Base-by-base conservation (phyloP, 2,329 filamentous ascomycete genomes). In the Xylaria sp. region DNA sequence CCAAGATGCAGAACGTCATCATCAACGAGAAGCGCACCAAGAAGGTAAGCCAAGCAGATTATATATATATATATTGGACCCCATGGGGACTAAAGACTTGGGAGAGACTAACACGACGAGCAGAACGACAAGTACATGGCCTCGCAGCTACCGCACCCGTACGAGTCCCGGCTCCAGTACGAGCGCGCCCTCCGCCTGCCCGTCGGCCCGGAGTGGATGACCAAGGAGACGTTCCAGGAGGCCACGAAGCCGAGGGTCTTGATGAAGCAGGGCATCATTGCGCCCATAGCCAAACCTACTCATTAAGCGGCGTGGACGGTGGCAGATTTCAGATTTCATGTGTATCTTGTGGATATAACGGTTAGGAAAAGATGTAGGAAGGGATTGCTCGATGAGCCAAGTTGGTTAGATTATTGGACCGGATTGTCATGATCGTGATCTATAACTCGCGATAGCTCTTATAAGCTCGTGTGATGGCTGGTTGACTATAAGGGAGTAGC, bases 161-260 rank as follows among this genome's bases (percentile, higher is more conserved):
- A 92, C 72, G 93, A 97, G 78, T 91, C 83, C 22, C 83, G 82
- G 63, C 83, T 89, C 68, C 92, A 97, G 78, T 97, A 97, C 74
- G 94, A 99, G 78, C 80, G 93, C 46, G 90, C 89, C 60, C 77
- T 97, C 54, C 82, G 93, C 40, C 75, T 97, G 62, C 94, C 94
- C 1, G 85, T 97, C 56, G 94, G 94, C 1, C 91, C 89, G 16
- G 93, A 99, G 74, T 99, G 93, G 92, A 86, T 87, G 63, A 97
- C 93, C n/a, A 97, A 96, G 82, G 86, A 91, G 77, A 91, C 89
- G 13, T 94, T 94, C 81, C 92, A 97, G 78, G 85, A 89, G 64
- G 84, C 84, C 57, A 96, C 90, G 55, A 96, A 93, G 82, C 94
- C 94, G 54, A 85, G 91, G 65, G 83, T 97, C 62, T 79, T 97